Base-by-base conservation (phyloP, 2,329 filamentous ascomycete species). In the Fusarium abutilonis region DNA sequence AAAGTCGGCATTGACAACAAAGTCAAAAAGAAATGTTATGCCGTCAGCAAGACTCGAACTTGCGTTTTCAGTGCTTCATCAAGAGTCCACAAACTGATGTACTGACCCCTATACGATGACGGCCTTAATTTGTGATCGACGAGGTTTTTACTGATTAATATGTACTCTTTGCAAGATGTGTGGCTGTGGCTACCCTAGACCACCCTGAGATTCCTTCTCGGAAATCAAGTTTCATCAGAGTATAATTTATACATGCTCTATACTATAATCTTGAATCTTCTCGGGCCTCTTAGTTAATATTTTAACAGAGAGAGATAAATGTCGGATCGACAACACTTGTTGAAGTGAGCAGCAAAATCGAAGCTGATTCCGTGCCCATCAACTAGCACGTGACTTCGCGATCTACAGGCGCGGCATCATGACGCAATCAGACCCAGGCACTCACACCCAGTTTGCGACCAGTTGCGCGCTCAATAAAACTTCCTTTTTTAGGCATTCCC, bases 21-120 rank as follows among this genome's bases (percentile, higher is more conserved):
- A 29, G 28, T 11, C 28, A 59, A 64, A 58, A 15, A 6, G 13
- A 48, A 39, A 15, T 1, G 15, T 6, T 34, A 40, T 66, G 64
- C 64, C 60, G 52, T 67, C 52, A 64, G 49, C 55, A 60, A 63
- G 64, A 67, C 60, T 66, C 60, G 63, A 67, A 67, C 64, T 63
- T 59, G 56, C 48, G 64, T 67, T 67, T 67, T 49, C 63, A 67
- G 63, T 61, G 63, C 32, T 58, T 67, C 46, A 6, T 29, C 9
- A 28, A 31, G 21, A 17, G 55, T 40, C 63, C 56, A 67, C 56
- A 68, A 63, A 64, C 64, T 67, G 64, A 50, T 67, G 57, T 67
- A 66, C 64, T 67, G 44, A 67, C 64, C 64, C 60, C 64, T 67
- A 67, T 67, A 67, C 58, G 64, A 67, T 67, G 56, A 67, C 60